Evolutionary conservation across 768 basidiomycete genomes (phyloP), one percentile per base, ranked within the genome.

Genomic region (Leucocoprinus birnbaumii): DNA sequence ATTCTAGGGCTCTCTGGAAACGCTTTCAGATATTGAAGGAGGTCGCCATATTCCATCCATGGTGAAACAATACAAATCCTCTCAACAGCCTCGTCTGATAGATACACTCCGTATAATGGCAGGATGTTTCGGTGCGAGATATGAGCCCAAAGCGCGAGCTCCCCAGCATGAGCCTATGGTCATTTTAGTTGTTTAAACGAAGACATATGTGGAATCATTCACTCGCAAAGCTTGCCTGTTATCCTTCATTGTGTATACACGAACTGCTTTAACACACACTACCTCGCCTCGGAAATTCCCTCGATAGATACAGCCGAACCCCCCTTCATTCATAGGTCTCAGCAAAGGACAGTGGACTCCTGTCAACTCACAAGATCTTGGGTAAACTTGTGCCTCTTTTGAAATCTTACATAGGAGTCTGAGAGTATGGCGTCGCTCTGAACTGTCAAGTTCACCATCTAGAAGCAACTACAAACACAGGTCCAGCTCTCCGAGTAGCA

Each of bases 101-200:
- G 24, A 44, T 62, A 72, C 11, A 70, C 45, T 2, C 73, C 72
- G 59, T 69, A 66, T 22, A 74, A 57, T 2, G 71, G 72, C 19
- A 75, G 57, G 16, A 74, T 66, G 40, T 73, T 72, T 0, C 62
- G 59, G 48, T 75, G 74, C 0, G 48, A 56, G 7, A 72, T 40
- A 54, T 69, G 64, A 5, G 60, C 59, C 73, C 73, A 75, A 34
- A 68, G 44, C 21, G 67, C 59, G 9, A 69, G 67, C 42, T 75
- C 73, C 7, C 43, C 43, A 6, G 21, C 26, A 19, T 31, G 22
- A 19, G 40, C 31, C 51, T 52, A 31, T 31, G 25, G 11, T n/a
- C n/a, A n/a, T n/a, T n/a, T n/a, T n/a, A n/a, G n/a, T n/a, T n/a
- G n/a, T n/a, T n/a, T 18, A 27, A 27, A 9, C 3, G 11, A 42